A percentile compares a stretch with the other conserved stretches of the same genome.
Evolutionary conservation across 352 stramenopile genomes (phyloP).

Genomic region (Pythium volutum): DNA sequence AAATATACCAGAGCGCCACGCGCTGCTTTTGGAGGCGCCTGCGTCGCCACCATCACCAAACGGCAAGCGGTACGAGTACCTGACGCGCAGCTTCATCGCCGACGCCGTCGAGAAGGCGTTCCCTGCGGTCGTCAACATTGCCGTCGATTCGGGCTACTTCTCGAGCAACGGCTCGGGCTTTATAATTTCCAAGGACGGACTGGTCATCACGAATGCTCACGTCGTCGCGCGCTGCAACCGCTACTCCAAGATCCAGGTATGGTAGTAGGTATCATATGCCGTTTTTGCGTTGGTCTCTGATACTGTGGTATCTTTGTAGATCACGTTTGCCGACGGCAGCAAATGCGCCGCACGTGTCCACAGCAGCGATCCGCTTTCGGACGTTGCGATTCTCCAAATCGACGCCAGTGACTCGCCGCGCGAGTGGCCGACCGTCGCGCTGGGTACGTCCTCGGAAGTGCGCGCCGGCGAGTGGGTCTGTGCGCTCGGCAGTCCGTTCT

Average conservation of each 20-base stretch:
- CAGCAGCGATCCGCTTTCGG: constrained; percentile 83
- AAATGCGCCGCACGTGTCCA: constrained; percentile 77
- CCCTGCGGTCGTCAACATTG: constrained; percentile 89
- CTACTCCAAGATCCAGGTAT: constrained; percentile 78
- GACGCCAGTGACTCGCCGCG: constrained; percentile 40
- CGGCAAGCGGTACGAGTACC: constrained; percentile 20
- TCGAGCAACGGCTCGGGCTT: constrained; percentile 91
- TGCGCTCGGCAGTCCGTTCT: constrained; percentile 89
- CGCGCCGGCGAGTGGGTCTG: constrained; percentile 91
- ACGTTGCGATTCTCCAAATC: constrained; percentile 91
- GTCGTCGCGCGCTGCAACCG: constrained; percentile 83
- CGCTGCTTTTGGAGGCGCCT: constrained; percentile 9
- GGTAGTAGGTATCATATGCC: no score
- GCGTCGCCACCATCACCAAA: background rate
- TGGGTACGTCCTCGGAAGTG: constrained; percentile 72
- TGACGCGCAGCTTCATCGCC: constrained; percentile 85
- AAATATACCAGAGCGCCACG: background rate
- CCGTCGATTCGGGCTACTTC: constrained; percentile 67
- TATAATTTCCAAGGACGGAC: constrained; percentile 81
- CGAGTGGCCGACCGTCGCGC: constrained; percentile 66
- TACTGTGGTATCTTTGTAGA: constrained; percentile 22
- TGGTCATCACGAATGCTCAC: constrained; percentile 93
- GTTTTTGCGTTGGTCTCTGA: background rate
- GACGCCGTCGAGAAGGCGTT: constrained; percentile 88
- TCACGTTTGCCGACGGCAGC: constrained; percentile 83